Evolutionary conservation across 2,329 filamentous ascomycete genomes (phyloP).

Genomic region (Diaporthe australafricana): DNA sequence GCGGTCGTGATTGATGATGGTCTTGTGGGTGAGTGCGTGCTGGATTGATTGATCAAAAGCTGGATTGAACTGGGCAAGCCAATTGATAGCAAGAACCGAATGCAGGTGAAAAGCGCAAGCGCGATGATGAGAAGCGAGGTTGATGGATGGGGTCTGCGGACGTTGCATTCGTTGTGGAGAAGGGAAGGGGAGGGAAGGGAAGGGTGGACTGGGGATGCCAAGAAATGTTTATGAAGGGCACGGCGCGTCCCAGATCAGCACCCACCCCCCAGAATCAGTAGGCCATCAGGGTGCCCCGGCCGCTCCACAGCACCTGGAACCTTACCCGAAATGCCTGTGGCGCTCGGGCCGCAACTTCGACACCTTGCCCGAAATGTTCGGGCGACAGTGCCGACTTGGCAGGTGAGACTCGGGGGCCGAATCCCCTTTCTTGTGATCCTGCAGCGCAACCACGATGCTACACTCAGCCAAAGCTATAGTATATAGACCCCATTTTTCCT

Average conservation of each 20-base stretch:
- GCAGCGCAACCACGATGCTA: conserved; percentile 1
- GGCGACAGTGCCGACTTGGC: conserved; percentile 3
- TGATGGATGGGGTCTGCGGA: conserved; percentile 20
- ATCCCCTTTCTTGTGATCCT: conserved; percentile 4
- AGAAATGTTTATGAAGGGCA: background rate
- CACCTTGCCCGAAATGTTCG: background rate
- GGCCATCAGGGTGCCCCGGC: background rate
- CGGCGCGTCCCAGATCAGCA: background rate
- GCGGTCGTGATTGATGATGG: background rate
- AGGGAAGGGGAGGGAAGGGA: background rate
- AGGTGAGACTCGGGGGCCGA: conserved; percentile 1
- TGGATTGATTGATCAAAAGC: background rate
- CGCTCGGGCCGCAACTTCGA: background rate
- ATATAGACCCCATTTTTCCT: background rate
- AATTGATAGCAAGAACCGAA: conserved; percentile 17
- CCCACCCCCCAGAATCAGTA: background rate
- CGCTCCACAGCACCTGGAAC: background rate
- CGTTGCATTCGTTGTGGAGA: conserved; percentile 24
- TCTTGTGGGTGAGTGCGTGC: background rate
- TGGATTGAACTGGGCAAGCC: conserved; percentile 15
- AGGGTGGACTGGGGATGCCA: background rate
- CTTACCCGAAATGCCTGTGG: background rate
- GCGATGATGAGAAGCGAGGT: conserved; percentile 18
- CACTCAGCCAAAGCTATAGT: background rate
- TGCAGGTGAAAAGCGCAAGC: conserved; percentile 18